phyloP scores from a whole-genome alignment of 2,329 filamentous ascomycete species.

The Hymenoscyphus albidus region DNA sequence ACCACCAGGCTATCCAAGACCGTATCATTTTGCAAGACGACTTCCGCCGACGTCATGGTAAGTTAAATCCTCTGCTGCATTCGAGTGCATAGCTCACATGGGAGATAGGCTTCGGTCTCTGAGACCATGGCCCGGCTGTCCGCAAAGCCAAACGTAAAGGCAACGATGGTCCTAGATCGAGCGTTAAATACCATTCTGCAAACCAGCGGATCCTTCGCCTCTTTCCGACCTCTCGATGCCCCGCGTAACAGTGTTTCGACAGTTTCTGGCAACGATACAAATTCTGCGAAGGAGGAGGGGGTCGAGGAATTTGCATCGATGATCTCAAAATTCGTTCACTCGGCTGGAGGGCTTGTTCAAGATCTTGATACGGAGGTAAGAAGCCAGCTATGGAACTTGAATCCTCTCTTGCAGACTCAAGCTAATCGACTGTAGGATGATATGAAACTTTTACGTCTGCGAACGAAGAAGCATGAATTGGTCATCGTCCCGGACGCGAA shows the following conservation, averaged over 20 bases:
- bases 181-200: conserved; percentile 69
- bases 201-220: conserved; percentile 59
- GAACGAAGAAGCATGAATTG: conserved; percentile 82
- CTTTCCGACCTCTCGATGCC: conserved; percentile 37
- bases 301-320: conserved; percentile 71
- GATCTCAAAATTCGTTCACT: conserved; percentile 72
- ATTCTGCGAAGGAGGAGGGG: conserved; percentile 12
- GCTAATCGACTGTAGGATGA: conserved; percentile 54
- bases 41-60: not conserved
- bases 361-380: conserved; percentile 67
- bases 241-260: conserved; percentile 14
- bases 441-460: conserved; percentile 67
- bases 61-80: not conserved
- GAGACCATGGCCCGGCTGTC: conserved; percentile 46
- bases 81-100: not conserved
- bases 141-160: conserved; percentile 75
- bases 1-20: no score
- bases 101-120: conserved; percentile 8
- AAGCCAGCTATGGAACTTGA: not conserved
- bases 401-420: not conserved
- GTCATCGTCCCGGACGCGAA: conserved; percentile 79
- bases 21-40: not conserved
- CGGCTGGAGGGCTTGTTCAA: conserved; percentile 64
- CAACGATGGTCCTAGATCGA: conserved; percentile 71
- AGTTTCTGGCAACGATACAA: conserved; percentile 16